Evolutionary conservation across 495 filamentous ascomycete species (phyloP), one percentile per base, ranked within the genome.

Genomic region (Penicillium turbatum): DNA sequence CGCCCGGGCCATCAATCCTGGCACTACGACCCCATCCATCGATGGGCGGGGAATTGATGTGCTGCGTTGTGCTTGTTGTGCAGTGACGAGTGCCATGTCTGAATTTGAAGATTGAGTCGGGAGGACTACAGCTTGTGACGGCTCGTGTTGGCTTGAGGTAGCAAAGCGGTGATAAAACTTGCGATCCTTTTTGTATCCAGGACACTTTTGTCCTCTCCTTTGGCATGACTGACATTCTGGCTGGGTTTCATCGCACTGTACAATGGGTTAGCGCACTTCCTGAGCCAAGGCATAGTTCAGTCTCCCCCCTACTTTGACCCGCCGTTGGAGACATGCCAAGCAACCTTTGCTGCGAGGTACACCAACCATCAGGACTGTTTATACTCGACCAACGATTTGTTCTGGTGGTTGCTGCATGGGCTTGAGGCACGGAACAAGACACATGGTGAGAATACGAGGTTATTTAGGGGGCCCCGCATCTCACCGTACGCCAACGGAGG

Each of bases 281-380:
- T 29, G 0, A 30, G 31, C 8, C 15, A 30, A 24, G 9, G 21
- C 8, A 35, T 3, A 3, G 30, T 24, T 10, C 16, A 26, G 21
- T 24, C 21, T 24, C 4, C 19, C 17, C 21, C 59, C 35, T 46
- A 68, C 65, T 55, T 68, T 71, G 48, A 74, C 62, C 7, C 65
- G 67, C 17, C 70, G 63, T 16, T 67, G 48, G 16, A 72, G 59
- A 60, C 68, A 74, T n/a, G 62, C 62, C 34, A 56, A 58, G 55
- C 72, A 77, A 51, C 73, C 71, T 39, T 36, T 59, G 43, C 56
- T 57, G 16, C 72, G 70, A 19, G 74, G 72, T 29, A 73, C 69
- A 26, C 71, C 73, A 29, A 75, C 74, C 72, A 75, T 75, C 19
- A 9, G 7, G 6, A 13, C 56, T 51, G n/a, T 5, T 37, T 16